Conservation (phyloP, 2,329 filamentous ascomycete genomes). For the Ceratocystis diversiconidia region DNA sequence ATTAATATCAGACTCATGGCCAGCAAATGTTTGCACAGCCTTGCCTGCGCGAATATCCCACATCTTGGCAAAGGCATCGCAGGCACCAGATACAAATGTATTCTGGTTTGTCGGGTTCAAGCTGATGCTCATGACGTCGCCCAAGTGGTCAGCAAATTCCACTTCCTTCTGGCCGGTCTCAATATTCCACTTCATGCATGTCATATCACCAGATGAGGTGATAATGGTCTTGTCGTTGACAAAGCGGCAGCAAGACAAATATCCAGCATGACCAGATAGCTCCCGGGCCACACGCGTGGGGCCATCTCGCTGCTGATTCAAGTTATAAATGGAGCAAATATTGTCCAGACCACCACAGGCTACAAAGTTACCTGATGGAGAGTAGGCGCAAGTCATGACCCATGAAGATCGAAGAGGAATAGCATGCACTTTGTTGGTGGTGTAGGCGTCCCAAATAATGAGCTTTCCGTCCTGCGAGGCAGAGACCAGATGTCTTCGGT, state of each 20-base stretch:
- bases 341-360: slow-evolving; percentile 98
- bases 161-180: slow-evolving; percentile 95
- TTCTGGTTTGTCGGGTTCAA: slow-evolving; percentile 99
- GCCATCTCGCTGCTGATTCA: slow-evolving; percentile 87
- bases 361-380: slow-evolving; percentile 94
- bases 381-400: slow-evolving; percentile 99
- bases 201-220: slow-evolving; percentile 98
- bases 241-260: slow-evolving; percentile 95
- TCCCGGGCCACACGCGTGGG: slow-evolving; percentile 91
- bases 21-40: slow-evolving; percentile 95
- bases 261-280: slow-evolving; percentile 90
- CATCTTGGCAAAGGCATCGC: slow-evolving; percentile 94
- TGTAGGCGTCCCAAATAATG: slow-evolving; percentile 99
- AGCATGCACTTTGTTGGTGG: slow-evolving; percentile 98
- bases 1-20: slow-evolving; percentile 98
- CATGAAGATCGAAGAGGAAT: slow-evolving; percentile 94
- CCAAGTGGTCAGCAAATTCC: slow-evolving; percentile 94
- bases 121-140: slow-evolving; percentile 99
- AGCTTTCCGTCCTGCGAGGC: slow-evolving; percentile 98
- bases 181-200: slow-evolving; percentile 99
- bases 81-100: slow-evolving; percentile 97
- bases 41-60: slow-evolving; percentile 98
- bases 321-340: slow-evolving; percentile 99
- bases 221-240: slow-evolving; percentile 97
- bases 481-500: slow-evolving; percentile 90